phyloP scores from a whole-genome alignment of 1,284 basidiomycete genomes.

The Chalciporus sp. region DNA sequence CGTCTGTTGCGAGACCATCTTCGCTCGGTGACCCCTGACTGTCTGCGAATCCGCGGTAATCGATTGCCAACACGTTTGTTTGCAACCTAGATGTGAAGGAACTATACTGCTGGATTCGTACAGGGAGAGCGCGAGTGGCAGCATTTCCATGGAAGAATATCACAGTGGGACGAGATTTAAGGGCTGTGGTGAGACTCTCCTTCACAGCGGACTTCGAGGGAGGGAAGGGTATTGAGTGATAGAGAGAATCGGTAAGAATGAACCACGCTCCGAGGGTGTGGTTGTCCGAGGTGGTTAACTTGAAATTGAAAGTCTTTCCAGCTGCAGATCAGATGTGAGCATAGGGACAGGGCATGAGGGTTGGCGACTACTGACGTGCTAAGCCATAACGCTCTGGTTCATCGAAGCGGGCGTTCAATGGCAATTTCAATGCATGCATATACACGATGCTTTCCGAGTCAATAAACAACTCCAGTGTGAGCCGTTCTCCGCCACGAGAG shows the following conservation, averaged over 20 bases:
- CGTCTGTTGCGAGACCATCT: slow-evolving; percentile 75
- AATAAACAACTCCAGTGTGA: slow-evolving; percentile 12
- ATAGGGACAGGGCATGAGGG: slow-evolving; percentile 2
- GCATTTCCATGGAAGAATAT: slow-evolving; percentile 93
- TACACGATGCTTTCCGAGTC: slow-evolving; percentile 51
- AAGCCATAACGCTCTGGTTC: slow-evolving; percentile 78
- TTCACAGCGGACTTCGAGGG: slow-evolving; percentile 36
- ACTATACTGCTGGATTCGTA: slow-evolving; percentile 66
- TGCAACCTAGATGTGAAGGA: slow-evolving; percentile 63
- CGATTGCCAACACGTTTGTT: slow-evolving; percentile 81
- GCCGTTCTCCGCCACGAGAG: slow-evolving; percentile 9
- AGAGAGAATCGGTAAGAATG: slow-evolving; percentile 72
- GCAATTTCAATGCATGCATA: slow-evolving; percentile 68
- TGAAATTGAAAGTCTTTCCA: slow-evolving; percentile 76
- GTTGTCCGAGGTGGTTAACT: slow-evolving; percentile 75
- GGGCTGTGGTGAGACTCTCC: slow-evolving; percentile 44
- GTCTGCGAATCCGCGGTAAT: slow-evolving; percentile 94
- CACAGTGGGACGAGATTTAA: slow-evolving; percentile 70
- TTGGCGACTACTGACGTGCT: slow-evolving; percentile 61
- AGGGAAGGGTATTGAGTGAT: slow-evolving; percentile 48
- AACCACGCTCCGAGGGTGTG: slow-evolving; percentile 89
- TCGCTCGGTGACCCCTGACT: slow-evolving; percentile 80
- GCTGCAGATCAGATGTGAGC: slow-evolving; percentile 45
- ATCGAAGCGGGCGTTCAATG: slow-evolving; percentile 65
- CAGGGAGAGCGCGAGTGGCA: slow-evolving; percentile 68